These are phyloP conservation scores for Lathyrus aphaca DNA, from an alignment of 306 rosid genomes.

Conservation along the genomic window DNA sequence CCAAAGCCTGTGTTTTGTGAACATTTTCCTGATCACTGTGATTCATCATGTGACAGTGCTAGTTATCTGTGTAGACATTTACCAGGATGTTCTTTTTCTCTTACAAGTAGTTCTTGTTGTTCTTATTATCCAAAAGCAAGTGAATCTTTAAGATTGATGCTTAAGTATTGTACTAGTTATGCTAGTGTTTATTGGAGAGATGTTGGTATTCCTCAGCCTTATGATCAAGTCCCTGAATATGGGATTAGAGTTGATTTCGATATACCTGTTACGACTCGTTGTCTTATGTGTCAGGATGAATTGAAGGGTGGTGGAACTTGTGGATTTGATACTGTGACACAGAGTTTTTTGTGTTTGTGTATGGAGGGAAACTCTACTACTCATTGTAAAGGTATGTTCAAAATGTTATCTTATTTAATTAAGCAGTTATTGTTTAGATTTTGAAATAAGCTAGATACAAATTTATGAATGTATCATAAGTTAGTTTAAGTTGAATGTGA, in stretches of 20 bases:
- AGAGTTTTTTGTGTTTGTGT: conserved; percentile 74
- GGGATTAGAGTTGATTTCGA: conserved; percentile 85
- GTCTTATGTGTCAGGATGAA: conserved; percentile 86
- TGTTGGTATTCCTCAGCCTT: conserved; percentile 67
- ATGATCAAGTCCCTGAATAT: conserved; percentile 88
- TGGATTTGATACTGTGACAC: conserved; percentile 63
- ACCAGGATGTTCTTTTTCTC: conserved; percentile 65
- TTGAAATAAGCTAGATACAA: neutral
- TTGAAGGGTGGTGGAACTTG: conserved; percentile 84
- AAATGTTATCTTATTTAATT: neutral
- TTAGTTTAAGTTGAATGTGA: neutral
- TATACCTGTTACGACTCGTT: conserved; percentile 70
- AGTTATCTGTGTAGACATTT: conserved; percentile 86
- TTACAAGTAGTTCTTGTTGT: conserved; percentile 66
- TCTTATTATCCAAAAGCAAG: conserved; percentile 84
- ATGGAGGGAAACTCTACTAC: conserved; percentile 72
- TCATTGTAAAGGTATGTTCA: conserved; percentile 67
- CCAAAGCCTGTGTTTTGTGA: conserved; percentile 89
- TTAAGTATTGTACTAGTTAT: conserved; percentile 73
- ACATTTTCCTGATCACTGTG: conserved; percentile 75
- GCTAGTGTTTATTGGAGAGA: conserved; percentile 90
- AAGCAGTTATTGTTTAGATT: neutral
- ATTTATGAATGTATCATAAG: too few species aligned
- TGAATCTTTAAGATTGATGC: conserved; percentile 77
- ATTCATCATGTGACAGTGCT: conserved; percentile 88